phyloP scores from a whole-genome alignment of 164 flowering plant genomes.

The Malania oleifera region DNA sequence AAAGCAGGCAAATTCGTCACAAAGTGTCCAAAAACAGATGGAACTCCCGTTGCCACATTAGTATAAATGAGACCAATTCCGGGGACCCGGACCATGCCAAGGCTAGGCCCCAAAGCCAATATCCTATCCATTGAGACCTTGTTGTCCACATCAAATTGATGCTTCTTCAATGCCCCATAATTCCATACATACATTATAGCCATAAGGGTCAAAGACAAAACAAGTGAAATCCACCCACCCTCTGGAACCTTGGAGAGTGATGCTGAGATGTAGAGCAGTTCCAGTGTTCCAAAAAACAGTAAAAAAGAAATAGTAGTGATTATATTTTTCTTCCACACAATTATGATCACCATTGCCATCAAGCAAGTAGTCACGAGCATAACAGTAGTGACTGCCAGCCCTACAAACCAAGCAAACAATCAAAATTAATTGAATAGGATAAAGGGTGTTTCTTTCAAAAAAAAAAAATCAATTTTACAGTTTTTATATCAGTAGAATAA shows the following conservation, averaged over 20 bases:
- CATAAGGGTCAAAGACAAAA: constrained; percentile 45
- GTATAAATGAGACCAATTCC: constrained; percentile 64
- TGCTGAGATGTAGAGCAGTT: constrained; percentile 58
- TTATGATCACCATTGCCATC: constrained; percentile 51
- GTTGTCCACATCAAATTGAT: constrained; percentile 56
- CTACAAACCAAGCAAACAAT: constrained; percentile 28
- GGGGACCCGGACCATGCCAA: constrained; percentile 68
- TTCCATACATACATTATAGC: constrained; percentile 56
- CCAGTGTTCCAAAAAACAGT: constrained; percentile 51
- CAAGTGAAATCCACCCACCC: constrained; percentile 73
- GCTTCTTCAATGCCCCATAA: constrained; percentile 57
- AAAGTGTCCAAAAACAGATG: constrained; percentile 62
- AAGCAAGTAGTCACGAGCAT: constrained; percentile 73
- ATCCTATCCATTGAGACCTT: constrained; percentile 61
- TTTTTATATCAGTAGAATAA: too few relatives aligned
- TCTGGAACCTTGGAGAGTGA: constrained; percentile 44
- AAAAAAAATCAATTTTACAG: too few relatives aligned
- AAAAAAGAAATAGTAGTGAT: constrained; percentile 29
- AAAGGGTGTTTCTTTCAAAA: background rate
- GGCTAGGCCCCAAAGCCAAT: constrained; percentile 50
- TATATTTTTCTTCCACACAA: constrained; percentile 51
- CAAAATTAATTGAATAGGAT: background rate
- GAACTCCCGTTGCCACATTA: constrained; percentile 53
- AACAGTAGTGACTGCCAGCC: constrained; percentile 62
- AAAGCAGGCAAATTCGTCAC: constrained; percentile 72